phyloP scores from a whole-genome alignment of 2,329 filamentous ascomycete genomes.

The Cercospora citrullina region DNA sequence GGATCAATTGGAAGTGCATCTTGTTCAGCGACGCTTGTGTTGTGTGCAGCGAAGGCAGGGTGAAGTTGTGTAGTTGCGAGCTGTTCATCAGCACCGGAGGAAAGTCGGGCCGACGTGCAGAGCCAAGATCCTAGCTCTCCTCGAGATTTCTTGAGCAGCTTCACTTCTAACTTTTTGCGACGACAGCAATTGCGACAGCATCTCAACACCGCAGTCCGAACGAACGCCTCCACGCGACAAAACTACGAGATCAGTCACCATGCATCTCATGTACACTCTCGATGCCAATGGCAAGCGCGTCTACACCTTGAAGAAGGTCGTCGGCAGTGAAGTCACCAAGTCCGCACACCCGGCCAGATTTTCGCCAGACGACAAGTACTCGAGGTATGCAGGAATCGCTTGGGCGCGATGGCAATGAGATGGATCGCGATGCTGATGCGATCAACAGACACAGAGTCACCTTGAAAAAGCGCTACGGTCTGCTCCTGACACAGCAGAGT shows the following conservation, averaged over 20 bases:
- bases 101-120: neutral
- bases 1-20: slow-evolving; percentile 12
- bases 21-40: neutral
- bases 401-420: neutral
- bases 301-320: slow-evolving; percentile 93
- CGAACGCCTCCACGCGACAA: neutral
- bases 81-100: slow-evolving; percentile 8
- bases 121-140: slow-evolving; percentile 1
- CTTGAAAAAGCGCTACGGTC: slow-evolving; percentile 87
- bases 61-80: slow-evolving; percentile 15
- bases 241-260: slow-evolving; percentile 39
- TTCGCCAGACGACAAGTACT: slow-evolving; percentile 98
- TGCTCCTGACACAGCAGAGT: slow-evolving; percentile 75
- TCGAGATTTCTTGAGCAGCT: slow-evolving; percentile 10
- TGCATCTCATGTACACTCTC: slow-evolving; percentile 85
- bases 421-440: neutral
- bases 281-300: slow-evolving; percentile 79
- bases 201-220: neutral
- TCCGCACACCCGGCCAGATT: slow-evolving; percentile 94
- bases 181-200: neutral
- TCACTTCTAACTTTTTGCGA: slow-evolving; percentile 9
- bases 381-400: slow-evolving; percentile 53
- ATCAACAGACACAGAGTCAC: slow-evolving; percentile 77
- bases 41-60: neutral
- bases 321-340: slow-evolving; percentile 82